Evolutionary conservation across 768 basidiomycete genomes (phyloP).

Genomic region (Pilatotrama ljubarskyi): DNA sequence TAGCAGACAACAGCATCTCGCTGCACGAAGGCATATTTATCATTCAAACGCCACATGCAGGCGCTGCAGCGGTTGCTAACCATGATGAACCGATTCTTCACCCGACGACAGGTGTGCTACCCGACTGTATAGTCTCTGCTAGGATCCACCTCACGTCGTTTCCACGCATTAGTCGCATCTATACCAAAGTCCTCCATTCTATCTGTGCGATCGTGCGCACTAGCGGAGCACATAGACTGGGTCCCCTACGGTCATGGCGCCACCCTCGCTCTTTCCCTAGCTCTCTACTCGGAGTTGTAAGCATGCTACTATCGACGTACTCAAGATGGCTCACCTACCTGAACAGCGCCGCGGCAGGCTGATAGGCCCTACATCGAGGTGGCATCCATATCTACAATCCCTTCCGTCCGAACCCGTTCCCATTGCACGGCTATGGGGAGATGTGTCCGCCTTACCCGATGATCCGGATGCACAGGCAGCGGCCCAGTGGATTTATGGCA

Average conservation of each 20-base stretch:
- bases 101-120: not conserved
- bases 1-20: not conserved
- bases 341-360: constrained; percentile 39
- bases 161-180: constrained; percentile 49
- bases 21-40: not conserved
- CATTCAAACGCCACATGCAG: not conserved
- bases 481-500: constrained; percentile 35
- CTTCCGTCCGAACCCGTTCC: constrained; percentile 54
- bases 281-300: constrained; percentile 67
- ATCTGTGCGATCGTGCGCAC: constrained; percentile 56
- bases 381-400: constrained; percentile 67
- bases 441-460: constrained; percentile 21
- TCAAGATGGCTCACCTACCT: not conserved
- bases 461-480: constrained; percentile 34
- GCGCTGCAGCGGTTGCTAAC: not conserved
- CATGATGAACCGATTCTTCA: not conserved
- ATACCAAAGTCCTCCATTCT: constrained; percentile 66
- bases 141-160: not conserved
- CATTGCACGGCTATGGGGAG: constrained; percentile 64
- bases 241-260: constrained; percentile 58
- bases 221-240: constrained; percentile 37
- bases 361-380: constrained; percentile 49
- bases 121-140: too few species aligned
- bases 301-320: constrained; percentile 27
- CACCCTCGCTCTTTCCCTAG: constrained; percentile 60